Evolutionary conservation across 495 filamentous ascomycete species (phyloP).

Genomic region (Baudoinia panamericana): DNA sequence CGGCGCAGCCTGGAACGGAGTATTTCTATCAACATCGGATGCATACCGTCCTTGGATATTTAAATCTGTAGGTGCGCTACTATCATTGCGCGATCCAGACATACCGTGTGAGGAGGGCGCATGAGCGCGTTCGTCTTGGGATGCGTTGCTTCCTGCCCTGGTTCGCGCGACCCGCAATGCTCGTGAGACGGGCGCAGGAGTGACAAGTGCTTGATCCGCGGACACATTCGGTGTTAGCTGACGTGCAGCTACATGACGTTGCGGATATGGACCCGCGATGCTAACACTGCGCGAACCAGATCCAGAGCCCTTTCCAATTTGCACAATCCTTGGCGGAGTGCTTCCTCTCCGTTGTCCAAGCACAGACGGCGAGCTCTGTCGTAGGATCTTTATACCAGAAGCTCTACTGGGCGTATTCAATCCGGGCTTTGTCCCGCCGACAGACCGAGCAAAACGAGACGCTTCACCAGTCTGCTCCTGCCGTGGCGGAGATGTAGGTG

Average conservation of each 20-base stretch:
- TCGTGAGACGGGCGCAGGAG: slow-evolving; percentile 19
- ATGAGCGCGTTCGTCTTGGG: slow-evolving; percentile 13
- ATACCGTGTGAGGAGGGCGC: slow-evolving; percentile 9
- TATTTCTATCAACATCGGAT: slow-evolving; percentile 4
- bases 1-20: slow-evolving; percentile 11
- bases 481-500: slow-evolving; percentile 24
- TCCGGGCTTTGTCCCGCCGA: slow-evolving; percentile 7
- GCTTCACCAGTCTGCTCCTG: slow-evolving; percentile 8
- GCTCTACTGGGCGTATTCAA: slow-evolving; percentile 20
- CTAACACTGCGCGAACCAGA: slow-evolving; percentile 14
- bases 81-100: slow-evolving; percentile 13
- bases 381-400: slow-evolving; percentile 17
- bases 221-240: slow-evolving; percentile 12
- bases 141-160: slow-evolving; percentile 15
- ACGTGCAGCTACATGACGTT: slow-evolving; percentile 6
- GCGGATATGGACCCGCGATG: slow-evolving; percentile 17
- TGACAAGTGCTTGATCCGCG: slow-evolving; percentile 13
- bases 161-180: slow-evolving; percentile 12
- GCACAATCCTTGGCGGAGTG: slow-evolving; percentile 20
- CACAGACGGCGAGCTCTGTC: slow-evolving; percentile 18
- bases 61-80: background rate
- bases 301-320: slow-evolving; percentile 7
- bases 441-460: slow-evolving; percentile 17
- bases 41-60: slow-evolving; percentile 2
- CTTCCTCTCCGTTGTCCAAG: slow-evolving; percentile 4